Percentiles rank a stretch among this genome's conserved stretches.
Conservation (phyloP, 1,284 basidiomycete genomes). For the Ceratobasidium sp. region DNA sequence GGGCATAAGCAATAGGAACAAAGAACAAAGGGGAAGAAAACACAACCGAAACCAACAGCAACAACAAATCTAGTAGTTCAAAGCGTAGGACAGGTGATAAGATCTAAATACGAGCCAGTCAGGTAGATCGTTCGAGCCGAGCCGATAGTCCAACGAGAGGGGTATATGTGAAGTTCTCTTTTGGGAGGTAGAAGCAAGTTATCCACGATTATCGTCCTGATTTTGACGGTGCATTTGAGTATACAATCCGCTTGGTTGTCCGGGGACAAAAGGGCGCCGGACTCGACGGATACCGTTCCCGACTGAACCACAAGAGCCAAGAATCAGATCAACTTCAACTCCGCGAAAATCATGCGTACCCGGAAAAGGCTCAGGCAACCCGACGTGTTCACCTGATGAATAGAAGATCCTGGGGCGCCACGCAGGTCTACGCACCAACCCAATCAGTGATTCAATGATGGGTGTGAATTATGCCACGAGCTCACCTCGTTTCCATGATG, state of each 20-base stretch:
- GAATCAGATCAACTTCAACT: too few species aligned
- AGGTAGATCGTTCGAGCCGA: too few species aligned
- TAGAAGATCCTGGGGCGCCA: conserved; percentile 86
- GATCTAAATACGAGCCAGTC: too few species aligned
- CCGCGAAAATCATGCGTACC: conserved; percentile 57
- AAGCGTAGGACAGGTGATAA: background rate
- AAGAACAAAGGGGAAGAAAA: background rate
- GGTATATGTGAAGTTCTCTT: background rate
- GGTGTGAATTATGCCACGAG: conserved; percentile 3
- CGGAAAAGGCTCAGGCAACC: conserved; percentile 79
- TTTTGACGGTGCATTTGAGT: conserved; percentile 21
- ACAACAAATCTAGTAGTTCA: background rate
- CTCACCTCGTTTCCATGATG: conserved; percentile 41
- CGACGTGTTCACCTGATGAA: conserved; percentile 72
- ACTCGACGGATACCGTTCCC: conserved; percentile 2
- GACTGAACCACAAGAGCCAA: background rate
- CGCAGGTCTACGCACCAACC: conserved; percentile 53
- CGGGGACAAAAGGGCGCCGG: background rate
- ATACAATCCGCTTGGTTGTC: conserved; percentile 2
- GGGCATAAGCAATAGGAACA: background rate
- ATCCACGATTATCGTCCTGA: background rate
- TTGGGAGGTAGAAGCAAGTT: too few species aligned
- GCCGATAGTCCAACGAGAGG: background rate
- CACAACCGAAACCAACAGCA: background rate
- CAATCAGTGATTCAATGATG: conserved; percentile 54